Evolutionary conservation across 2,329 filamentous ascomycete species (phyloP).

Genomic region (Penicillium aurantiogriseum): DNA sequence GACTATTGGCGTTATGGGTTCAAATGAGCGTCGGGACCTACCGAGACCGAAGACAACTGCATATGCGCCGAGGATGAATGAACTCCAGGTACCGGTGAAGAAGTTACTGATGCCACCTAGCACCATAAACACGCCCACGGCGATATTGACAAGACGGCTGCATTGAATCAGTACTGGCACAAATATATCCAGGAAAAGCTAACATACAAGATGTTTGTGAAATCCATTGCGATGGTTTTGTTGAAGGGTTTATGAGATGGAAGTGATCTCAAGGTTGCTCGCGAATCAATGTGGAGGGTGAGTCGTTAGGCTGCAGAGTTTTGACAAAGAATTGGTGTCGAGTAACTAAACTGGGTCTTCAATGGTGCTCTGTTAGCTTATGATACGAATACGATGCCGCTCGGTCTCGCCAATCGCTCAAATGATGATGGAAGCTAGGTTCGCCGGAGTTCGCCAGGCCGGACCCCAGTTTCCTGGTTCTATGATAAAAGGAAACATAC

Average conservation of each 20-base stretch:
- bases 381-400: background rate
- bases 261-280: conserved; percentile 10
- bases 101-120: conserved; percentile 67
- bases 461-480: background rate
- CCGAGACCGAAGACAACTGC: conserved; percentile 86
- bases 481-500: background rate
- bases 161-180: conserved; percentile 14
- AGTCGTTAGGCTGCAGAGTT: conserved; percentile 10
- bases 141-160: conserved; percentile 94
- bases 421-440: background rate
- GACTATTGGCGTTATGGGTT: conserved; percentile 10
- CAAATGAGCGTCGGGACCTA: conserved; percentile 46
- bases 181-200: background rate
- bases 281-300: background rate
- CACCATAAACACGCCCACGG: conserved; percentile 79
- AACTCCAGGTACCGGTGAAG: conserved; percentile 50
- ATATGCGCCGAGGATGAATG: conserved; percentile 78
- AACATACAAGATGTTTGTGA: conserved; percentile 65
- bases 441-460: background rate
- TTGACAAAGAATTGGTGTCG: background rate
- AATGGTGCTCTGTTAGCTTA: background rate
- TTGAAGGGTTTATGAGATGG: background rate
- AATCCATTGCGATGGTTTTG: conserved; percentile 65
- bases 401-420: background rate
- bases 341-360: background rate